Evolutionary conservation across 306 rosid genomes (phyloP).

Genomic region (Canavalia gladiata): DNA sequence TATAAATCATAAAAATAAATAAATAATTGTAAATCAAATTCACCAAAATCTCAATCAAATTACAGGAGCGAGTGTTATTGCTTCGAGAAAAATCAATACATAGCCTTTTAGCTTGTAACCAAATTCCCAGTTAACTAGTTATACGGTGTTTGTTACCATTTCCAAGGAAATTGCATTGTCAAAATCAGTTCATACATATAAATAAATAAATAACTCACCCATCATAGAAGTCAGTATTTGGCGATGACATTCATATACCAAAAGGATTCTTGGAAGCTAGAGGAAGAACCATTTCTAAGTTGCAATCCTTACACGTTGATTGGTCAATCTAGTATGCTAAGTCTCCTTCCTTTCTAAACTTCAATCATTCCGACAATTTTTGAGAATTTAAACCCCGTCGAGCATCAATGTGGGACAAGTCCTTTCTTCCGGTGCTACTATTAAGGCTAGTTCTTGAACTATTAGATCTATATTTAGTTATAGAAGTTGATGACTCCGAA

Average conservation of each 20-base stretch:
- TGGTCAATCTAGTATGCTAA: constrained; percentile 47
- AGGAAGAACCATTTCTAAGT: constrained; percentile 48
- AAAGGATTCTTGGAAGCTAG: constrained; percentile 62
- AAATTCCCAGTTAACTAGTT: not conserved
- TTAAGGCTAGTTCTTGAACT: not conserved
- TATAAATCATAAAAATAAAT: too few species aligned
- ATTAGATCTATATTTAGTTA: constrained; percentile 50
- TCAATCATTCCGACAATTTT: constrained; percentile 10
- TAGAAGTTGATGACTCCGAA: constrained; percentile 67
- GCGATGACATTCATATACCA: constrained; percentile 75
- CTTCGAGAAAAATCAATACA: constrained; percentile 14
- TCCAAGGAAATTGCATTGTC: not conserved
- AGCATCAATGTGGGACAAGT: constrained; percentile 50
- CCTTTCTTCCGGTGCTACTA: constrained; percentile 53
- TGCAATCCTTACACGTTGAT: constrained; percentile 49
- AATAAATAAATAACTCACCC: constrained; percentile 59
- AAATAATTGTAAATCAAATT: too few species aligned
- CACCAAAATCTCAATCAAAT: too few species aligned
- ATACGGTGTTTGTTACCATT: not conserved
- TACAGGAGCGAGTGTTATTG: not conserved
- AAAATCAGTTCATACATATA: constrained; percentile 35
- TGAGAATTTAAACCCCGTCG: constrained; percentile 47
- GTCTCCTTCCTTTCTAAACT: constrained; percentile 51
- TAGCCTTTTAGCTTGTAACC: constrained; percentile 24
- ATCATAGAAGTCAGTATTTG: constrained; percentile 82